Evolutionary conservation across 495 filamentous ascomycete species (phyloP).

Genomic region (Choiromyces venosus): DNA sequence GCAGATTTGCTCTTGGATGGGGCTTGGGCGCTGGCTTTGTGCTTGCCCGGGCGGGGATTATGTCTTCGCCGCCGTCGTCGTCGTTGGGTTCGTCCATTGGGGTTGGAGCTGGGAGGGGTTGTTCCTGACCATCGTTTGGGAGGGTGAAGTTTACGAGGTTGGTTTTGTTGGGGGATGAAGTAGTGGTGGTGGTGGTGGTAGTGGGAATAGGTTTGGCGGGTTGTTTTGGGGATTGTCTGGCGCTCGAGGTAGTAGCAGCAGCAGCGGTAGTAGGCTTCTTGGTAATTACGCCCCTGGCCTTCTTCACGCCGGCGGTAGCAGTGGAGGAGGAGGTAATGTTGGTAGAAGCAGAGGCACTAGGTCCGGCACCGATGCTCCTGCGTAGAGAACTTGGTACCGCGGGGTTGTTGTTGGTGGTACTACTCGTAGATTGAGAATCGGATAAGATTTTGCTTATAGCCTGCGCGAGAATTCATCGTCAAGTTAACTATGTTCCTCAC

Average conservation of each 20-base stretch:
- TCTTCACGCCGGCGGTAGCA: neutral
- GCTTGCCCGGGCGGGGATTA: neutral
- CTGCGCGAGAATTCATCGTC: neutral
- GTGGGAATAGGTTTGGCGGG: neutral
- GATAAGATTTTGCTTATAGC: slow-evolving; percentile 23
- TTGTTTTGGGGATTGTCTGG: neutral
- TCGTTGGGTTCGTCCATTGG: neutral
- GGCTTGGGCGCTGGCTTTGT: neutral
- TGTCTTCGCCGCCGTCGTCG: slow-evolving; percentile 1
- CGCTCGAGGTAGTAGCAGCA: no score
- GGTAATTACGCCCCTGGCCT: neutral
- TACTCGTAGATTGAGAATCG: slow-evolving; percentile 7
- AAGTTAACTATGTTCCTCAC: neutral
- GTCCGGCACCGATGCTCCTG: neutral
- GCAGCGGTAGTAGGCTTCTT: neutral
- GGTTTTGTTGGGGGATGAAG: neutral
- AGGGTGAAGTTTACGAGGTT: slow-evolving; percentile 4
- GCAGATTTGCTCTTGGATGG: slow-evolving; percentile 7
- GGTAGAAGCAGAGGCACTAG: neutral
- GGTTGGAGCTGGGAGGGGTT: neutral
- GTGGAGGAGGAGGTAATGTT: neutral
- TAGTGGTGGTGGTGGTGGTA: no score
- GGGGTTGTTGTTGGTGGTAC: neutral
- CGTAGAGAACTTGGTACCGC: neutral
- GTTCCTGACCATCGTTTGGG: neutral